A percentile compares a stretch with the other conserved stretches of the same genome.
Evolutionary conservation across 129 eudicot genomes (phyloP).

Genomic region (Silybum marianum): DNA sequence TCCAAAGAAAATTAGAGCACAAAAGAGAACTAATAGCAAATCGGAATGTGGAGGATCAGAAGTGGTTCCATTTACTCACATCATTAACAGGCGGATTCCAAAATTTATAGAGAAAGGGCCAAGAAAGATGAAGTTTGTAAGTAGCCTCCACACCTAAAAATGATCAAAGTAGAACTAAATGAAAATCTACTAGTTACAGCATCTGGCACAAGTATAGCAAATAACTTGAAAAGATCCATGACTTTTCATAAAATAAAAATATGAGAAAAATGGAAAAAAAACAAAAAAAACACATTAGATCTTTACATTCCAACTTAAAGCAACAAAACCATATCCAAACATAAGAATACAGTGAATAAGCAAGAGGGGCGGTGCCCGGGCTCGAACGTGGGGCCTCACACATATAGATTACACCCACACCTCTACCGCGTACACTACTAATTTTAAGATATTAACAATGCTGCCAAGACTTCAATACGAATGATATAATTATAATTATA

Average conservation of each 20-base stretch:
- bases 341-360: not conserved
- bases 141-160: slow-evolving; percentile 72
- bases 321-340: not conserved
- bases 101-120: slow-evolving; percentile 84
- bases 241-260: not conserved
- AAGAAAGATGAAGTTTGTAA: slow-evolving; percentile 84
- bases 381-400: too few species aligned
- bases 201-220: not conserved
- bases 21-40: not conserved
- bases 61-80: slow-evolving; percentile 52
- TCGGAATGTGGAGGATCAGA: not conserved
- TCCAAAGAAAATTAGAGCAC: slow-evolving; percentile 19
- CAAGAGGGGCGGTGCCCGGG: too few species aligned
- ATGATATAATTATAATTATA: too few species aligned
- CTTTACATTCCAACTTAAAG: not conserved
- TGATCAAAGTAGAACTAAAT: slow-evolving; percentile 1
- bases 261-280: not conserved
- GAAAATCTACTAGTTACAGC: not conserved
- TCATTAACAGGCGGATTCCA: slow-evolving; percentile 90
- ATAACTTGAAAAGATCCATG: not conserved
- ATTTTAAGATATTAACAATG: not conserved
- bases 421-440: not conserved
- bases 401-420: too few species aligned
- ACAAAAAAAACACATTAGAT: not conserved
- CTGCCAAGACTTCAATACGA: not conserved